Conservation (phyloP, 2,329 filamentous ascomycete species). For the Amylocarpus encephaloides region DNA sequence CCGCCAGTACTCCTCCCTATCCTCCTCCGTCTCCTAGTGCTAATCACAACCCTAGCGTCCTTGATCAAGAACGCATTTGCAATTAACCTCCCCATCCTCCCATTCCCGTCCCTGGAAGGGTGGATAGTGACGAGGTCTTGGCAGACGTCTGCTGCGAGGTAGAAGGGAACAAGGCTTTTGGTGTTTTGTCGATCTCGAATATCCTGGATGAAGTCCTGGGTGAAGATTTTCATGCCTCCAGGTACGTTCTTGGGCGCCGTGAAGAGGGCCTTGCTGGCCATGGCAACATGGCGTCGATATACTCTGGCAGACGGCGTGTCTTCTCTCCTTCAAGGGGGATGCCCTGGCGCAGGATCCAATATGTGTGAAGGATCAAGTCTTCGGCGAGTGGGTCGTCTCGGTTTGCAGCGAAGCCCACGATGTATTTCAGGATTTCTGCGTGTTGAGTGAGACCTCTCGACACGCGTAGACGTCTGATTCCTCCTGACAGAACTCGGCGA, state of each 20-base stretch:
- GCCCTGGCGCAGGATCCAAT: neutral
- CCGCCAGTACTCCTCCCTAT: slow-evolving; percentile 17
- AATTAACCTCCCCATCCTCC: slow-evolving; percentile 34
- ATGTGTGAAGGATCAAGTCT: neutral
- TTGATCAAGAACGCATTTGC: slow-evolving; percentile 34
- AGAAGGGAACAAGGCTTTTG: slow-evolving; percentile 20
- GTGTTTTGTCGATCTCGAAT: slow-evolving; percentile 10
- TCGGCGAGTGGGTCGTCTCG: neutral
- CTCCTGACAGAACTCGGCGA: neutral
- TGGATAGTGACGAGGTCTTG: slow-evolving; percentile 35
- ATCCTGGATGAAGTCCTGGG: slow-evolving; percentile 12
- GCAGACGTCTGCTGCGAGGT: slow-evolving; percentile 27
- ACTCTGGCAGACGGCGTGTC: neutral
- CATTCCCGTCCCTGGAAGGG: slow-evolving; percentile 37
- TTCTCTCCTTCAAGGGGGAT: neutral
- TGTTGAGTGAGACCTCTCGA: neutral
- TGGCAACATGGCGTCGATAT: neutral
- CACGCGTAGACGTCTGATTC: neutral
- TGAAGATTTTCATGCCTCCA: neutral
- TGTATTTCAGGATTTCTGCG: slow-evolving; percentile 13
- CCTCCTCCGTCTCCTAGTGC: slow-evolving; percentile 14
- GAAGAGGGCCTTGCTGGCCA: neutral
- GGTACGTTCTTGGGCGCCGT: neutral
- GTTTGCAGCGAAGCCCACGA: neutral
- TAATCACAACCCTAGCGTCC: slow-evolving; percentile 21